These are phyloP conservation scores for Leptosphaerulina australis DNA, from an alignment of 2,329 filamentous ascomycete species.

Conservation along the genomic window DNA sequence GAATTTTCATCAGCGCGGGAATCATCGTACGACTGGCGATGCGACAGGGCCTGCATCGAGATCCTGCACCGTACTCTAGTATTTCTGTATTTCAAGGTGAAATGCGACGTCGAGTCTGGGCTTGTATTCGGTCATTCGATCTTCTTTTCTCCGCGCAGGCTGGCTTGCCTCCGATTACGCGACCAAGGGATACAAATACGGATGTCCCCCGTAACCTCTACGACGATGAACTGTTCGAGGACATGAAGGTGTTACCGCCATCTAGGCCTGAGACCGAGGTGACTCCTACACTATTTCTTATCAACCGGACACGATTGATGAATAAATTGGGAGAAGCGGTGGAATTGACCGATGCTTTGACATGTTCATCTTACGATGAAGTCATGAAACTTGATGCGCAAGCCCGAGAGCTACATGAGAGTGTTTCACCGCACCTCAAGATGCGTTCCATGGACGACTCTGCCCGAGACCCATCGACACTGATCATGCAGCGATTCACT, in stretches of 20 bases:
- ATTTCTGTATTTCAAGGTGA: conserved; percentile 78
- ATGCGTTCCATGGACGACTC: conserved; percentile 76
- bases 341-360: conserved; percentile 67
- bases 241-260: conserved; percentile 69
- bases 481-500: conserved; percentile 82
- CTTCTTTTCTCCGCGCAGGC: conserved; percentile 78
- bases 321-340: conserved; percentile 74
- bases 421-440: conserved; percentile 79
- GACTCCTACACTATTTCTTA: conserved; percentile 80
- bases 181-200: conserved; percentile 75
- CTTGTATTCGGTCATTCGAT: conserved; percentile 74
- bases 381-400: conserved; percentile 65
- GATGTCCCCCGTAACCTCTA: conserved; percentile 77
- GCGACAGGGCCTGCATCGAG: conserved; percentile 80
- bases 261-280: conserved; percentile 71
- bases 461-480: conserved; percentile 69
- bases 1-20: conserved; percentile 65
- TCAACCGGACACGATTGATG: conserved; percentile 71
- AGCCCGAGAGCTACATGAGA: conserved; percentile 63
- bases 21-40: conserved; percentile 67
- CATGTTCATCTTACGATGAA: conserved; percentile 66
- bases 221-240: conserved; percentile 77
- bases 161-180: conserved; percentile 68
- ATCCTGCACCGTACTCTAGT: conserved; percentile 74
- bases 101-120: conserved; percentile 68